Evolutionary conservation across 495 filamentous ascomycete genomes (phyloP).

Genomic region (Penicillium lividum): DNA sequence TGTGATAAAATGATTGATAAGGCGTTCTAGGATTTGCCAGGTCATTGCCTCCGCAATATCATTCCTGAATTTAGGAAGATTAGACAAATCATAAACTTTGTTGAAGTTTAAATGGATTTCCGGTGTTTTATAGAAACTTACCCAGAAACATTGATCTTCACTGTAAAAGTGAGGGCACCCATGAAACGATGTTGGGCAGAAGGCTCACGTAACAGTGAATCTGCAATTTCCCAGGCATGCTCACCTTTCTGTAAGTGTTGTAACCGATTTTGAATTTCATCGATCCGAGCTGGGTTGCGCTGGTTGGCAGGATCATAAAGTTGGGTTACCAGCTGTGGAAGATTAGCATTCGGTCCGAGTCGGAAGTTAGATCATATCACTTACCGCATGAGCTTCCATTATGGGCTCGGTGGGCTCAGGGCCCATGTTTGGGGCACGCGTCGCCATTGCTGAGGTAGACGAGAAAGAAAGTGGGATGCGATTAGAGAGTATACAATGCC

Average conservation of each 20-base stretch:
- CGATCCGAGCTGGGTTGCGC: slow-evolving; percentile 53
- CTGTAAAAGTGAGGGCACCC: slow-evolving; percentile 88
- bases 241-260: slow-evolving; percentile 73
- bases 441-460: slow-evolving; percentile 15
- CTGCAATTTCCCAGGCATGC: slow-evolving; percentile 82
- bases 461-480: slow-evolving; percentile 12
- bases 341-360: background rate
- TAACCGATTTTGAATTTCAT: slow-evolving; percentile 72
- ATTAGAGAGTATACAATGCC: slow-evolving; percentile 11
- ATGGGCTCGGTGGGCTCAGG: slow-evolving; percentile 14
- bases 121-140: slow-evolving; percentile 5
- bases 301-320: slow-evolving; percentile 70
- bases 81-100: background rate
- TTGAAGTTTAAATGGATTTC: background rate
- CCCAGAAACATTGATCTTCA: slow-evolving; percentile 72
- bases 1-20: slow-evolving; percentile 67
- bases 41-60: slow-evolving; percentile 63
- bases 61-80: slow-evolving; percentile 41
- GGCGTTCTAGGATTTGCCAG: slow-evolving; percentile 63
- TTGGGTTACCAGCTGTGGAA: slow-evolving; percentile 40
- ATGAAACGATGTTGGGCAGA: slow-evolving; percentile 78
- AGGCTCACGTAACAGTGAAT: slow-evolving; percentile 64
- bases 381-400: slow-evolving; percentile 23
- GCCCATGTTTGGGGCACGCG: slow-evolving; percentile 10
- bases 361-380: background rate